Conservation (phyloP, 305 asterid genomes). For the Caryopteris hybrid region DNA sequence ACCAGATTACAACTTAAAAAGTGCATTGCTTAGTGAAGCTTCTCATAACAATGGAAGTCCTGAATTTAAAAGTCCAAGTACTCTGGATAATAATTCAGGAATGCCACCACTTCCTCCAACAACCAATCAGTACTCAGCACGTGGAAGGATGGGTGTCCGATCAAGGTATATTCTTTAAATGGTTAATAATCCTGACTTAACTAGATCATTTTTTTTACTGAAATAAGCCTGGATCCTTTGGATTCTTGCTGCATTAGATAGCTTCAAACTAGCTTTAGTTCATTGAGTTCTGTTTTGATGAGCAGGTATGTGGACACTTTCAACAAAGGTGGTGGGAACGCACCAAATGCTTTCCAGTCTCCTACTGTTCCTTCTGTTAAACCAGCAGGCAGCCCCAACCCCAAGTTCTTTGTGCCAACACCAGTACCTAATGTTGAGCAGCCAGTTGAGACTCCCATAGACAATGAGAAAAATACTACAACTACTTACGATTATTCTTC, state of each 20-base stretch:
- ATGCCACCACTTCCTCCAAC: slow-evolving; percentile 95
- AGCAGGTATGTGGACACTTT: slow-evolving; percentile 96
- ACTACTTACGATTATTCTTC: slow-evolving; percentile 34
- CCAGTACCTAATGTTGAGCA: slow-evolving; percentile 45
- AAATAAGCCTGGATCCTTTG: background rate
- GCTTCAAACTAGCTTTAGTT: background rate
- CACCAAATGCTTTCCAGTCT: slow-evolving; percentile 61
- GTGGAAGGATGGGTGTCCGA: slow-evolving; percentile 79
- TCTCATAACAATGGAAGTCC: slow-evolving; percentile 51
- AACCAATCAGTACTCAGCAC: slow-evolving; percentile 84
- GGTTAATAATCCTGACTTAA: background rate
- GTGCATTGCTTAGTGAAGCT: slow-evolving; percentile 59
- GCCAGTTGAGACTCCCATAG: slow-evolving; percentile 27
- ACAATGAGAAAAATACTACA: slow-evolving; percentile 26
- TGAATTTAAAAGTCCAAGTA: slow-evolving; percentile 53
- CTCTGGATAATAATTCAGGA: slow-evolving; percentile 57
- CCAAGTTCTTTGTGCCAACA: slow-evolving; percentile 75
- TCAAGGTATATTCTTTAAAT: slow-evolving; percentile 54
- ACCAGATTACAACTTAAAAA: slow-evolving; percentile 62
- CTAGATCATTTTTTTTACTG: slow-evolving; percentile 5
- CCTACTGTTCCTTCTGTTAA: slow-evolving; percentile 53
- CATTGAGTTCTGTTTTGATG: slow-evolving; percentile 7
- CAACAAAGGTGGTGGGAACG: slow-evolving; percentile 73
- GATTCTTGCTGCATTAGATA: background rate
- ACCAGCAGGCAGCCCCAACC: slow-evolving; percentile 48